A percentile compares a stretch with the other conserved stretches of the same genome.
phyloP scores from a whole-genome alignment of 257 asterid genomes.

The Rauvolfia tetraphylla region DNA sequence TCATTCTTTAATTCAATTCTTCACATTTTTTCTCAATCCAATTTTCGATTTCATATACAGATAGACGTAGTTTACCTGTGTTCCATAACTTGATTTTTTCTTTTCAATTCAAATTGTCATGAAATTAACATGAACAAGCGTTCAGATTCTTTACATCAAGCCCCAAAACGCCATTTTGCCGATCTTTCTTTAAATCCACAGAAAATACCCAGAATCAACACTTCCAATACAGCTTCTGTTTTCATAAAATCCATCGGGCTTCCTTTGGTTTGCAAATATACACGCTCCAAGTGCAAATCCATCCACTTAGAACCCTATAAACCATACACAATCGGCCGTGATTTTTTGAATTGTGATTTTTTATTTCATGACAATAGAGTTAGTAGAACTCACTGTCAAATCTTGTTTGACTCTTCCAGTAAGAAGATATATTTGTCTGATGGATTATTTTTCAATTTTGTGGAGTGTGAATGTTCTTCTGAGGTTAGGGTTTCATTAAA shows the following conservation, averaged over 20 bases:
- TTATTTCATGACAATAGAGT: slow-evolving; percentile 47
- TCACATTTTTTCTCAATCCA: not conserved
- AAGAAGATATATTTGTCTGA: slow-evolving; percentile 57
- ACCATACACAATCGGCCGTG: slow-evolving; percentile 65
- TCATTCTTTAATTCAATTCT: not conserved
- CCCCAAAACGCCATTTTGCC: slow-evolving; percentile 32
- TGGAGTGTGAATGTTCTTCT: slow-evolving; percentile 26
- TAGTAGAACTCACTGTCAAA: slow-evolving; percentile 64
- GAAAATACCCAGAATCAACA: slow-evolving; percentile 35
- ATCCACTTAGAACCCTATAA: slow-evolving; percentile 51
- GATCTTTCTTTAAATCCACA: slow-evolving; percentile 22
- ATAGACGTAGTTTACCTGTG: not conserved
- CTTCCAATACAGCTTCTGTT: slow-evolving; percentile 39
- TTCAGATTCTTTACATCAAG: slow-evolving; percentile 45
- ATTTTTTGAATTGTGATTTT: slow-evolving; percentile 46
- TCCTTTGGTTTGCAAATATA: slow-evolving; percentile 50
- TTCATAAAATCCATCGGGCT: slow-evolving; percentile 41
- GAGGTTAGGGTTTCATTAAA: slow-evolving; percentile 54
- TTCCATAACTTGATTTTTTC: not conserved
- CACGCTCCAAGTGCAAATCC: slow-evolving; percentile 39
- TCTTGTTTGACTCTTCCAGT: slow-evolving; percentile 50
- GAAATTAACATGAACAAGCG: slow-evolving; percentile 36
- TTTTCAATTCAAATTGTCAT: not conserved
- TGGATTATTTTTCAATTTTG: slow-evolving; percentile 41
- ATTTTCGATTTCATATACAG: not conserved